A percentile compares a stretch with the other conserved stretches of the same genome.
Evolutionary conservation across 345 rosid species (phyloP).

Genomic region (Citrus sinensis): DVS_A1.0 CM039164.1:7874501-7875000

Average conservation of each 20-base stretch:
- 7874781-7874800: slow-evolving; percentile 91
- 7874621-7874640: slow-evolving; percentile 87
- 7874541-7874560: not conserved
- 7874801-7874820: slow-evolving; percentile 92
- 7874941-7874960: slow-evolving; percentile 57
- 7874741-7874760: slow-evolving; percentile 72
- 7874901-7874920: slow-evolving; percentile 82
- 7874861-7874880: slow-evolving; percentile 80
- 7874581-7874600: slow-evolving; percentile 53
- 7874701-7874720: slow-evolving; percentile 95
- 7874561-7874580: not conserved
- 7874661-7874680: slow-evolving; percentile 70
- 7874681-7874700: slow-evolving; percentile 83
- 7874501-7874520: not conserved
- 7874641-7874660: slow-evolving; percentile 89
- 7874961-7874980: slow-evolving; percentile 63
- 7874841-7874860: slow-evolving; percentile 79
- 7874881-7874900: slow-evolving; percentile 98
- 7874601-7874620: slow-evolving; percentile 78
- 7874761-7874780: slow-evolving; percentile 92
- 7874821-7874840: slow-evolving; percentile 89
- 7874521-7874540: not conserved
- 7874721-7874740: slow-evolving; percentile 72
- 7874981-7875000: slow-evolving; percentile 83
- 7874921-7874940: slow-evolving; percentile 66